A percentile compares a stretch with the other conserved stretches of the same genome.
These are phyloP conservation scores for Ustilago curta DNA, from an alignment of 1,284 basidiomycete species.

Conservation along the genomic window DNA sequence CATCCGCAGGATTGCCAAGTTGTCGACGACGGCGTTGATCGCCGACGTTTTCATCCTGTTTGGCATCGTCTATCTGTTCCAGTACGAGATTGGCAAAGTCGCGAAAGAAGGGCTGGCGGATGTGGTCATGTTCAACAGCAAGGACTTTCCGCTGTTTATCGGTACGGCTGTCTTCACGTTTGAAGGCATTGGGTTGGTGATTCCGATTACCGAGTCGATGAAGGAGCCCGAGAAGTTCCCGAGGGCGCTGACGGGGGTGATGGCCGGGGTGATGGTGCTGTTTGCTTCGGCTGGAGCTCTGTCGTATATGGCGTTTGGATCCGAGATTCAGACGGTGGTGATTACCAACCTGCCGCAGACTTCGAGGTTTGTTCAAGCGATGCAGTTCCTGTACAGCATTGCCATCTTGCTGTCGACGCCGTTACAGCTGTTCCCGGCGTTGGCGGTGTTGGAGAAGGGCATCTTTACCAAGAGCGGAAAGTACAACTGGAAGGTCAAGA, in stretches of 20 bases:
- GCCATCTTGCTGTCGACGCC: conserved; percentile 95
- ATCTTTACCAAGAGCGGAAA: conserved; percentile 87
- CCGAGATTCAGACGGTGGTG: conserved; percentile 89
- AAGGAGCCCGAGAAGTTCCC: conserved; percentile 90
- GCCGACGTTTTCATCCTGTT: conserved; percentile 95
- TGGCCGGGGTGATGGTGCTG: conserved; percentile 81
- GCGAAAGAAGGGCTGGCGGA: conserved; percentile 72
- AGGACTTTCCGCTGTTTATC: conserved; percentile 89
- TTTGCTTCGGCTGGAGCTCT: conserved; percentile 91
- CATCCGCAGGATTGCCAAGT: conserved; percentile 73
- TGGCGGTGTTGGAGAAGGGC: conserved; percentile 96
- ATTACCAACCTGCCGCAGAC: conserved; percentile 90
- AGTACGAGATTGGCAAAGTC: conserved; percentile 63
- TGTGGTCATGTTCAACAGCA: conserved; percentile 86
- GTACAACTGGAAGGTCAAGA: conserved; percentile 76
- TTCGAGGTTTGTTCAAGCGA: conserved; percentile 88
- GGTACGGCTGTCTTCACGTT: conserved; percentile 99
- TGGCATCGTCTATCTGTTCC: conserved; percentile 73
- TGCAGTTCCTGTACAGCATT: conserved; percentile 73
- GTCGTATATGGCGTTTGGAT: conserved; percentile 89
- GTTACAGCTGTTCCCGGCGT: conserved; percentile 90
- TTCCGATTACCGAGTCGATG: conserved; percentile 98
- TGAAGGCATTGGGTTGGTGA: conserved; percentile 95
- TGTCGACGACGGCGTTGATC: conserved; percentile 89
- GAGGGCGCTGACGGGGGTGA: conserved; percentile 85